A percentile compares a stretch with the other conserved stretches of the same genome.
These are phyloP conservation scores for Colletotrichum sp. DNA, from an alignment of 2,329 filamentous ascomycete genomes.

Conservation along the genomic window DNA sequence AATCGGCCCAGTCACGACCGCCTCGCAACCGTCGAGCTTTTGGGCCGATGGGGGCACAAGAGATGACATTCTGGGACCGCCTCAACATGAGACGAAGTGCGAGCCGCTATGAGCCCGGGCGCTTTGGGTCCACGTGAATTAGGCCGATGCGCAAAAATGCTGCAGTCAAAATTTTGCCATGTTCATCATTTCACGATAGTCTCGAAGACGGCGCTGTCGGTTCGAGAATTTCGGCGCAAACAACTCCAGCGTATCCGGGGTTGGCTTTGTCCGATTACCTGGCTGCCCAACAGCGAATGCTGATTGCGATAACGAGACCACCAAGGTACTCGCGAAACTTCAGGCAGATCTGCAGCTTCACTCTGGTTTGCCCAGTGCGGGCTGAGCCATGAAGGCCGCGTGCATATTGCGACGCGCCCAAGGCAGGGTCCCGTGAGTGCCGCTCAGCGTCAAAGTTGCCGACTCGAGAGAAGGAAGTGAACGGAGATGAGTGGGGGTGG, in stretches of 20 bases:
- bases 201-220: background rate
- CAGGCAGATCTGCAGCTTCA: background rate
- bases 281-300: background rate
- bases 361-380: background rate
- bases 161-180: background rate
- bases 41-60: background rate
- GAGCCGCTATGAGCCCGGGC: background rate
- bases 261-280: background rate
- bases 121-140: background rate
- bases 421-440: background rate
- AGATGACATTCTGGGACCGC: background rate
- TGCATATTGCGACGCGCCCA: background rate
- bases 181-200: background rate
- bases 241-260: background rate
- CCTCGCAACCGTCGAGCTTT: background rate
- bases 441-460: background rate
- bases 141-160: background rate
- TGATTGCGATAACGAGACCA: background rate
- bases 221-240: background rate
- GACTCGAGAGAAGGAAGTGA: background rate
- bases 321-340: background rate
- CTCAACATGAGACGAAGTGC: conserved; percentile 7
- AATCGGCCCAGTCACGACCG: background rate
- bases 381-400: background rate
- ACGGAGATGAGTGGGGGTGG: background rate